These are phyloP conservation scores for Calonectria fujianensis DNA, from an alignment of 2,329 filamentous ascomycete species.

Conservation along the genomic window DNA sequence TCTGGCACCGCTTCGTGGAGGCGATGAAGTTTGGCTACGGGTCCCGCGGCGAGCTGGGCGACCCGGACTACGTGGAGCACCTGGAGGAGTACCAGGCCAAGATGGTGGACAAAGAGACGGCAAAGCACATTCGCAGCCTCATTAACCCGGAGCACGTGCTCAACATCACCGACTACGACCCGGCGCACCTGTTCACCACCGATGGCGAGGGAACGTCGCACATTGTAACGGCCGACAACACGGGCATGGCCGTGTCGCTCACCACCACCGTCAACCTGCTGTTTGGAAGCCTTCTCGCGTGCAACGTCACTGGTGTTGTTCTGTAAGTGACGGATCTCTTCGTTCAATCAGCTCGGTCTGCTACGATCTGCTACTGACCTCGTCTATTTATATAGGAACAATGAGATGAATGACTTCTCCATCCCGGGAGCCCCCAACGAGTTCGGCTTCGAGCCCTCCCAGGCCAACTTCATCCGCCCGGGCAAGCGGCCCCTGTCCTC, in stretches of 20 bases:
- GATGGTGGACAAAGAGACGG: slow-evolving; percentile 79
- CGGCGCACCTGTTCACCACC: slow-evolving; percentile 76
- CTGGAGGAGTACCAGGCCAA: slow-evolving; percentile 78
- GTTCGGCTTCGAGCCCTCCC: slow-evolving; percentile 89
- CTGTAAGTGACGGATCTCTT: slow-evolving; percentile 68
- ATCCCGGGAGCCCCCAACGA: slow-evolving; percentile 86
- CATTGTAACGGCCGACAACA: slow-evolving; percentile 81
- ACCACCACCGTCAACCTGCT: slow-evolving; percentile 93
- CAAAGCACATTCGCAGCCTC: slow-evolving; percentile 74
- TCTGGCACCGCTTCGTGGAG: slow-evolving; percentile 89
- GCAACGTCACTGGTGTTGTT: slow-evolving; percentile 88
- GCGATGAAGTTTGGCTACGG: slow-evolving; percentile 94
- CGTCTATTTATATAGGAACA: slow-evolving; percentile 64
- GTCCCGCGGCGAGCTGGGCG: slow-evolving; percentile 85
- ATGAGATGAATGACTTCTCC: slow-evolving; percentile 87
- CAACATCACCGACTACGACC: slow-evolving; percentile 84
- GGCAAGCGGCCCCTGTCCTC: slow-evolving; percentile 89
- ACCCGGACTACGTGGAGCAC: slow-evolving; percentile 83
- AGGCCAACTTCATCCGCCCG: slow-evolving; percentile 87
- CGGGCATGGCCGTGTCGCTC: slow-evolving; percentile 85
- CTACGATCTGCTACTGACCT: neutral
- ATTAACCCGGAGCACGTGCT: slow-evolving; percentile 85
- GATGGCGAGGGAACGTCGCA: slow-evolving; percentile 85
- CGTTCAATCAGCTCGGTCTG: neutral
- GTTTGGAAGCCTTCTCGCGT: slow-evolving; percentile 87